Evolutionary conservation across 2,329 filamentous ascomycete genomes (phyloP).

Genomic region (Podosphaera fusca): DNA sequence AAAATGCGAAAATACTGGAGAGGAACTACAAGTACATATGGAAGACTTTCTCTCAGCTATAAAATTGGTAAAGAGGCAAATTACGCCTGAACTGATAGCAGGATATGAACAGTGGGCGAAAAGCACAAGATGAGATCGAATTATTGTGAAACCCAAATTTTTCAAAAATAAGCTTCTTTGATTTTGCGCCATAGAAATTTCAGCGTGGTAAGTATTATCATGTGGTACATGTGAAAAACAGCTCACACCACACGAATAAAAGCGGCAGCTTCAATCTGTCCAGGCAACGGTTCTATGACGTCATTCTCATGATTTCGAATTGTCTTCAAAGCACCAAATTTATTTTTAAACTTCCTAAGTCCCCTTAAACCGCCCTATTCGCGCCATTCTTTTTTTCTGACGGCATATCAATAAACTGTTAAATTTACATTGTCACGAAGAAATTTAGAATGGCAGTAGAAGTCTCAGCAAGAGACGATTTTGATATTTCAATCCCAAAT

Average conservation of each 20-base stretch:
- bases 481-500: conserved; percentile 5
- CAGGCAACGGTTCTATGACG: background rate
- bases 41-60: conserved; percentile 24
- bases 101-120: conserved; percentile 21
- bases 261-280: background rate
- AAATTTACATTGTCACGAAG: background rate
- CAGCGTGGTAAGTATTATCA: background rate
- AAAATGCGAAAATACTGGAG: conserved; percentile 21
- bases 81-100: conserved; percentile 28
- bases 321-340: background rate
- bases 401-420: too few relatives aligned
- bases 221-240: background rate
- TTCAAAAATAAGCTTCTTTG: background rate
- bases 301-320: background rate
- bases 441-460: conserved; percentile 3
- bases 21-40: conserved; percentile 21
- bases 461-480: conserved; percentile 3
- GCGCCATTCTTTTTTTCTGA: too few relatives aligned
- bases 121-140: conserved; percentile 6
- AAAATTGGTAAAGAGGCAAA: conserved; percentile 27
- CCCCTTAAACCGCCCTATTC: too few relatives aligned
- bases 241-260: background rate
- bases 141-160: background rate
- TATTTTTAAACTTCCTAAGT: background rate
- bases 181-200: background rate